Evolutionary conservation across 257 asterid species (phyloP).

Genomic region (Striga asiatica): DNA sequence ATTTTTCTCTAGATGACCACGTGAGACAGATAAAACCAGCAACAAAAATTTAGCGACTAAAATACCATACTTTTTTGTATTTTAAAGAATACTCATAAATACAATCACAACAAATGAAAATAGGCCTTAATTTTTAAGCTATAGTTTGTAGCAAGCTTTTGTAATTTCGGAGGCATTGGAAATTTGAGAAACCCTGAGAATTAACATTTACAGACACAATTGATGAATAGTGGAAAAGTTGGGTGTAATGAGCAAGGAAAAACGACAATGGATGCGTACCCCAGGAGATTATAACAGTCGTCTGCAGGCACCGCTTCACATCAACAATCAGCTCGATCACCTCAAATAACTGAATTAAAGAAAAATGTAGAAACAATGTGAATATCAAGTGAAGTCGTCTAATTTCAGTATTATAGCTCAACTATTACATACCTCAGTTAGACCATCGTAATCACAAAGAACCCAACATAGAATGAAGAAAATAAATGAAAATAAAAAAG

Average conservation of each 20-base stretch:
- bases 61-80: too few relatives aligned
- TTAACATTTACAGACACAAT: slow-evolving; percentile 1
- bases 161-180: slow-evolving; percentile 45
- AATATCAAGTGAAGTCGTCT: too few relatives aligned
- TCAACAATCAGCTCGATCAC: too few relatives aligned
- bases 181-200: slow-evolving; percentile 42
- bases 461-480: too few relatives aligned
- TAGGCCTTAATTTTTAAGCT: slow-evolving; percentile 55
- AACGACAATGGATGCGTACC: slow-evolving; percentile 28
- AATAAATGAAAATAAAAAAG: too few relatives aligned
- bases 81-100: neutral
- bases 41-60: neutral
- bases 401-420: too few relatives aligned
- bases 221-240: neutral
- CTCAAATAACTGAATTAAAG: too few relatives aligned
- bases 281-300: slow-evolving; percentile 88
- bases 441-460: too few relatives aligned
- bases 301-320: too few relatives aligned
- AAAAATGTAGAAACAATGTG: too few relatives aligned
- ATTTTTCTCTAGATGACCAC: slow-evolving; percentile 89
- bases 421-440: too few relatives aligned
- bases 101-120: neutral
- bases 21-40: neutral
- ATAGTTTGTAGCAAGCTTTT: slow-evolving; percentile 61
- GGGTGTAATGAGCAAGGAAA: neutral